Evolutionary conservation across 257 asterid species (phyloP).

Genomic region (Vinca minor): DNA sequence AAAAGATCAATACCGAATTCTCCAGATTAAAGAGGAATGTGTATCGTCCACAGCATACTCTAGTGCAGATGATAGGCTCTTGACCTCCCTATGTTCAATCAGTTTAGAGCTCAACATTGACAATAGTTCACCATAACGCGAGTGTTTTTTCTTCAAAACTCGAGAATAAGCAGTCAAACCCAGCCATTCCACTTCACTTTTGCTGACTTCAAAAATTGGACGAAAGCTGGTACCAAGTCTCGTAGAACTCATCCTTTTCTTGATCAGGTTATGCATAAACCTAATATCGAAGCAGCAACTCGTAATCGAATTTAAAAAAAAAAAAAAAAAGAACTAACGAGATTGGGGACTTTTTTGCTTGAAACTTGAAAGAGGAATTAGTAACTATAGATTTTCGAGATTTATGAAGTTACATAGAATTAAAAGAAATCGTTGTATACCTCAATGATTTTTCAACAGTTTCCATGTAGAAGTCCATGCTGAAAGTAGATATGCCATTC

Average conservation of each 20-base stretch:
- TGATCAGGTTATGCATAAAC: slow-evolving; percentile 61
- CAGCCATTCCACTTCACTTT: slow-evolving; percentile 55
- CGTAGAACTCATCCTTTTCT: slow-evolving; percentile 41
- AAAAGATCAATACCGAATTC: slow-evolving; percentile 47
- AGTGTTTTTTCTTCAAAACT: slow-evolving; percentile 56
- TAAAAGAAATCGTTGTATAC: slow-evolving; percentile 24
- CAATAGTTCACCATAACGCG: slow-evolving; percentile 42
- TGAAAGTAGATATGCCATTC: slow-evolving; percentile 37
- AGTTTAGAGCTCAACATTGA: slow-evolving; percentile 31
- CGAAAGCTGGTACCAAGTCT: slow-evolving; percentile 24
- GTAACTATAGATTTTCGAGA: background rate
- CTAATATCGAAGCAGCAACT: slow-evolving; percentile 23
- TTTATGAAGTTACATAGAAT: background rate
- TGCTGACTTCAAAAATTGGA: slow-evolving; percentile 48
- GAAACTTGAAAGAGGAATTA: background rate
- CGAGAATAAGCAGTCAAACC: slow-evolving; percentile 57
- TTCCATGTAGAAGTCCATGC: slow-evolving; percentile 29
- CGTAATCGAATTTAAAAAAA: background rate
- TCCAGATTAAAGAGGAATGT: slow-evolving; percentile 58
- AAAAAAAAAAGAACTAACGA: background rate
- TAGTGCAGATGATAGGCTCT: slow-evolving; percentile 36
- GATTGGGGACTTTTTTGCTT: background rate
- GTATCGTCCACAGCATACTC: slow-evolving; percentile 54
- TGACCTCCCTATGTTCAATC: slow-evolving; percentile 28
- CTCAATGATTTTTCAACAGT: slow-evolving; percentile 49